Conservation (phyloP, 176 grass and related monocot genomes). For the Avena atlantica region DNA sequence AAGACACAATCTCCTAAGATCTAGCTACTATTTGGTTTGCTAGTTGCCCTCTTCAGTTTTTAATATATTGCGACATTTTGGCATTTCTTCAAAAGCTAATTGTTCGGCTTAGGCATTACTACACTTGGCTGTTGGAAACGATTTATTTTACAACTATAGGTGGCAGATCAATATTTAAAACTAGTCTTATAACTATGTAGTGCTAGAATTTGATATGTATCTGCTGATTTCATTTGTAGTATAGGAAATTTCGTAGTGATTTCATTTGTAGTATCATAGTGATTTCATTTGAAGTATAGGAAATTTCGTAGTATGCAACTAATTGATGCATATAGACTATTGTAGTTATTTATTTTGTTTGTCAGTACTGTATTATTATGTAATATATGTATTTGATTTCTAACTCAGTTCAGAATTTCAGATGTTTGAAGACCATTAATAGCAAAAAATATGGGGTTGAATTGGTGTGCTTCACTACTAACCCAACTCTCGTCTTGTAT, state of each 20-base stretch:
- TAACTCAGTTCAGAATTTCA: constrained; percentile 40
- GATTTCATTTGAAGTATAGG: not conserved
- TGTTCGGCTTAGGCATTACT: not conserved
- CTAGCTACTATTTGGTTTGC: not conserved
- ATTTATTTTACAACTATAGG: not conserved
- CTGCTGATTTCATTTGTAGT: not conserved
- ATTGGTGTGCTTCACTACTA: constrained; percentile 90
- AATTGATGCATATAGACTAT: not conserved
- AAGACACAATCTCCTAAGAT: constrained; percentile 8
- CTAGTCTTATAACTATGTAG: not conserved
- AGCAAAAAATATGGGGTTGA: constrained; percentile 99
- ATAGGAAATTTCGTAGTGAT: too few relatives aligned
- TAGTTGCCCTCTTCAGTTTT: not conserved
- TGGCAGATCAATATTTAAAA: not conserved
- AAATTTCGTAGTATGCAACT: not conserved
- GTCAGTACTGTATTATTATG: not conserved
- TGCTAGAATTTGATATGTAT: not conserved
- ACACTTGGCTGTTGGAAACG: constrained; percentile 10
- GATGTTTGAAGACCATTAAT: constrained; percentile 99
- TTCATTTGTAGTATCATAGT: not conserved
- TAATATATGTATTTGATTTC: constrained; percentile 45
- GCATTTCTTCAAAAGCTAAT: not conserved
- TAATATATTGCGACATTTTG: not conserved
- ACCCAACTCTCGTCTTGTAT: constrained; percentile 84
- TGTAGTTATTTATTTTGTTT: not conserved